These are phyloP conservation scores for Gentiana dahurica DNA, from an alignment of 257 asterid species.

Conservation along the genomic window DNA sequence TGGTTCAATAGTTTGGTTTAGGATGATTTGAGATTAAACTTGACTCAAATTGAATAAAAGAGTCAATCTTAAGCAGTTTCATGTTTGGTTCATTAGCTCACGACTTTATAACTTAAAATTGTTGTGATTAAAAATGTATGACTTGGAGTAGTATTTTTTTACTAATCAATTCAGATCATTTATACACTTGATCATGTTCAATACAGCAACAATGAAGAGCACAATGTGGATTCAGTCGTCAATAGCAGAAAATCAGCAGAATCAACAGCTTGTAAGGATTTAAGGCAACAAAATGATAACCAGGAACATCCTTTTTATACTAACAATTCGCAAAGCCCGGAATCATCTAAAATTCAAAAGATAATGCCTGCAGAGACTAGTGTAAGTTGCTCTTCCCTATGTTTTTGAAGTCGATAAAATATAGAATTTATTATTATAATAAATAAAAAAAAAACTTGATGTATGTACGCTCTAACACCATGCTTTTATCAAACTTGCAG, in stretches of 20 bases:
- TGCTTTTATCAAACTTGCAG: slow-evolving; percentile 24
- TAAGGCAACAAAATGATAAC: slow-evolving; percentile 15
- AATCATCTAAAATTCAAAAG: slow-evolving; percentile 32
- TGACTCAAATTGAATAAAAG: no score
- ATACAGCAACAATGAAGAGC: slow-evolving; percentile 34
- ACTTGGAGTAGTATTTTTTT: no score
- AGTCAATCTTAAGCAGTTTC: not conserved
- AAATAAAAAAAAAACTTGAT: not conserved
- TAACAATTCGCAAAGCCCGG: slow-evolving; percentile 13
- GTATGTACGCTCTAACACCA: not conserved
- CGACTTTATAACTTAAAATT: not conserved
- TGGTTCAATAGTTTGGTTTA: no score
- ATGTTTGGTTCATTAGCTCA: not conserved
- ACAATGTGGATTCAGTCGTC: slow-evolving; percentile 20
- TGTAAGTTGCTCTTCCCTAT: slow-evolving; percentile 32
- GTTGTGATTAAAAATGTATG: no score
- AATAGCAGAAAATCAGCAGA: slow-evolving; percentile 31
- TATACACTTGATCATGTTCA: not conserved
- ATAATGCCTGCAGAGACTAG: slow-evolving; percentile 44
- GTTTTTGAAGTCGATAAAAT: no score
- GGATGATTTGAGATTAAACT: no score
- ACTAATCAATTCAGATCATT: no score
- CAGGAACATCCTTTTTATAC: slow-evolving; percentile 17
- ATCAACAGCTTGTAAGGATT: slow-evolving; percentile 16
- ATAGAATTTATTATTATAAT: not conserved